Base-by-base conservation (phyloP, 768 basidiomycete species). In the Trametes villosa region DNA sequence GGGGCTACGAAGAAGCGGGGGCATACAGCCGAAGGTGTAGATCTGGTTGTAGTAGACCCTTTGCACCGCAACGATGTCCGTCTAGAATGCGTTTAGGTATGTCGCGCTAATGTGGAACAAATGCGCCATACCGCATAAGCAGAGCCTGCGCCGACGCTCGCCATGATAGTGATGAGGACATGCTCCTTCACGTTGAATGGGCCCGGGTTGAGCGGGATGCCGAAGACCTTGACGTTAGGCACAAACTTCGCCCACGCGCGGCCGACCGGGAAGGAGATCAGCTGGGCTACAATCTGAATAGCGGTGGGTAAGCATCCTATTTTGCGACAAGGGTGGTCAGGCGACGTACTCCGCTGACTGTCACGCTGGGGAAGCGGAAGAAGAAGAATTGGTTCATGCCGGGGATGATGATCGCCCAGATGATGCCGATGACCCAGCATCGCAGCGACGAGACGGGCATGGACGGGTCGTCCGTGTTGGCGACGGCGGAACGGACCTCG, bases 331-430 rank as follows among this genome's bases (percentile, higher is more conserved):
- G 11, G 62, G 44, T 47, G 47, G 53, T 27, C 13, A 18, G 34
- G n/a, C 27, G 9, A 60, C 73, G 30, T 65, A 76, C 78, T 71
- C 78, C 77, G n/a, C 79, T 79, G 61, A 92, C 80, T 24, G 77
- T 76, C 13, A 91, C 85, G 31, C 81, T 81, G 4, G 91, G 90
- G 68, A 84, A 88, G 17, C 88, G 86, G 74, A 91, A 89, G 79
- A 83, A 87, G 75, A 90, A 87, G 75, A 90, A 88, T 62, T 89
- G 89, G 68, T 92, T 89, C 51, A 85, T 73, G 34, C 84, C 85
- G 12, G 85, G 82, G 44, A 86, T 78, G 26, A 86, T 51, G 46
- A 83, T 77, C 5, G 85, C 79, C 79, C 81, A 86, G 18, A 78
- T 70, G 27, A 84, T 51, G 33, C 85, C 83, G 47, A 86, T 75